phyloP scores from a whole-genome alignment of 2,329 filamentous ascomycete genomes.

The Scopulariopsis brevicaulis region DNA sequence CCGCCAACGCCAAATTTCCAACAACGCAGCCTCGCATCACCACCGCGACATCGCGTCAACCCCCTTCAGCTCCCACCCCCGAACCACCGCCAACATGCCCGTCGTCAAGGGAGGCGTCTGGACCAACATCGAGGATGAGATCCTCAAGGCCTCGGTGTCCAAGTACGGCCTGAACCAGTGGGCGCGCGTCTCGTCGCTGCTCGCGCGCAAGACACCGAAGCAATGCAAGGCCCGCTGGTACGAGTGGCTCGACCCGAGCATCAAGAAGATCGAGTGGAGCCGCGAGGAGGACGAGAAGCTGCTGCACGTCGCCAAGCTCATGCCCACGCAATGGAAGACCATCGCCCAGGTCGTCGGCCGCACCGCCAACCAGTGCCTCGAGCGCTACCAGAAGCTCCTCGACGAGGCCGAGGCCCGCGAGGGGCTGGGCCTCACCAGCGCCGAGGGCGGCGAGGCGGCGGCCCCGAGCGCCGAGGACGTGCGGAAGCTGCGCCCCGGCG shows the following conservation, averaged over 20 bases:
- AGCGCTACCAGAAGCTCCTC: conserved; percentile 90
- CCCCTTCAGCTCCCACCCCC: background rate
- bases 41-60: background rate
- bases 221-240: conserved; percentile 98
- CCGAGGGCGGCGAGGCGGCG: conserved; percentile 73
- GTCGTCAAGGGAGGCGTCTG: conserved; percentile 66
- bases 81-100: conserved; percentile 37
- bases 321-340: conserved; percentile 98
- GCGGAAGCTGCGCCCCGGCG: conserved; percentile 75
- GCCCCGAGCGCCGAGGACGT: conserved; percentile 92
- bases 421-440: conserved; percentile 72
- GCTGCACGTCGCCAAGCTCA: conserved; percentile 90
- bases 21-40: background rate
- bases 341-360: conserved; percentile 94
- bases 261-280: conserved; percentile 98
- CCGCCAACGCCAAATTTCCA: background rate
- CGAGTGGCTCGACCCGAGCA: conserved; percentile 96
- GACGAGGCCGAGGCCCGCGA: conserved; percentile 93
- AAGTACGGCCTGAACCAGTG: conserved; percentile 97
- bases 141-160: conserved; percentile 88
- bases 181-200: conserved; percentile 93
- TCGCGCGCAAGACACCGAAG: conserved; percentile 95
- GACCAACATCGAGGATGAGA: conserved; percentile 82
- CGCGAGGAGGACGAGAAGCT: conserved; percentile 98
- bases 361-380: conserved; percentile 92